phyloP scores from a whole-genome alignment of 805 yeast species.

The Ogataea degrootiae region DNA sequence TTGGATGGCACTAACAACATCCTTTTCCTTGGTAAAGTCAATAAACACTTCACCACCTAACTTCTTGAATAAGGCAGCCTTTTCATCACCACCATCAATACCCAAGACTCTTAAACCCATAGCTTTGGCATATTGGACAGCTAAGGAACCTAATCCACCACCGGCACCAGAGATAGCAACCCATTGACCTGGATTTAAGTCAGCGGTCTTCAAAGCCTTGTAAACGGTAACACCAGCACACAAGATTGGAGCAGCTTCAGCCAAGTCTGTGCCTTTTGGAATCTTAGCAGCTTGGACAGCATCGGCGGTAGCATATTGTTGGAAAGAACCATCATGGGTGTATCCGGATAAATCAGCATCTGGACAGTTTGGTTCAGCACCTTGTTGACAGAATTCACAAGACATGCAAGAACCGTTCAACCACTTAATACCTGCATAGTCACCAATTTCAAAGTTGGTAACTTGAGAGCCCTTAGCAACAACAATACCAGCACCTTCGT shows the following conservation, averaged over 20 bases:
- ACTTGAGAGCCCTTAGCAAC: conserved; percentile 73
- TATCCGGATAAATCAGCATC: conserved; percentile 75
- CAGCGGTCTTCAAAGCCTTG: conserved; percentile 83
- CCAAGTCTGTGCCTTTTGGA: conserved; percentile 70
- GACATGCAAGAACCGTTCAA: conserved; percentile 70
- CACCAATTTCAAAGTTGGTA: conserved; percentile 69
- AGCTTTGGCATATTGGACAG: conserved; percentile 72
- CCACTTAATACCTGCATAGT: conserved; percentile 82
- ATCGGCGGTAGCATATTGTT: conserved; percentile 85
- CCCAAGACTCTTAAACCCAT: conserved; percentile 71
- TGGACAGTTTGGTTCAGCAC: conserved; percentile 68
- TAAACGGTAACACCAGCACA: conserved; percentile 92
- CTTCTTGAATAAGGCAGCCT: conserved; percentile 45
- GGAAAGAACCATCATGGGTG: conserved; percentile 89
- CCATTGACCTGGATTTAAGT: conserved; percentile 74
- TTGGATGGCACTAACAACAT: conserved; percentile 37
- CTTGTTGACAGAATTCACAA: conserved; percentile 69
- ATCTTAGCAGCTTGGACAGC: conserved; percentile 82
- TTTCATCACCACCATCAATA: conserved; percentile 73
- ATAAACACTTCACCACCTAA: conserved; percentile 63
- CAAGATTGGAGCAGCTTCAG: conserved; percentile 72
- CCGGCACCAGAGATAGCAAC: conserved; percentile 76
- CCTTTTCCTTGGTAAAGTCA: conserved; percentile 45
- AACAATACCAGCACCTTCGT: conserved; percentile 86
- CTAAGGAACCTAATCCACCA: conserved; percentile 78